phyloP scores from a whole-genome alignment of 345 rosid genomes.

The Lepidium sativum region DNA sequence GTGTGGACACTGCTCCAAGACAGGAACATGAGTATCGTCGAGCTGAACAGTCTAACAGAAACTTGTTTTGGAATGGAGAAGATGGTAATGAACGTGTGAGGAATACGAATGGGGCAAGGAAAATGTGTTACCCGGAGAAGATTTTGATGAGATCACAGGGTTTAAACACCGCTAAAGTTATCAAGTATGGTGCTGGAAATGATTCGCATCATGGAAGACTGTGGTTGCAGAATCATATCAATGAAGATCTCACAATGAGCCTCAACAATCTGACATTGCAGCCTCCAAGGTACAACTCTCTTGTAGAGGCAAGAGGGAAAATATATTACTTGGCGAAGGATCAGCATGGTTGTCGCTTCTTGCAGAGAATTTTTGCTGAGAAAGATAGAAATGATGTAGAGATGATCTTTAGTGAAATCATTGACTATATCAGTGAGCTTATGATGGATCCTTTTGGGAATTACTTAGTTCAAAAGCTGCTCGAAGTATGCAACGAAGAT shows the following conservation, averaged over 20 bases:
- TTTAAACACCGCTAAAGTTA: constrained; percentile 34
- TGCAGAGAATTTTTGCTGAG: constrained; percentile 62
- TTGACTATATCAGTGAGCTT: constrained; percentile 54
- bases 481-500: constrained; percentile 65
- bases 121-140: constrained; percentile 48
- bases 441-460: constrained; percentile 79
- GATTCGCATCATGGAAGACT: constrained; percentile 37
- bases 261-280: constrained; percentile 37
- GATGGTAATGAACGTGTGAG: constrained; percentile 29
- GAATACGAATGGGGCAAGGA: constrained; percentile 37
- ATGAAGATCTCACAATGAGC: constrained; percentile 28
- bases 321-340: constrained; percentile 63
- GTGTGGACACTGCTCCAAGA: constrained; percentile 19
- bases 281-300: constrained; percentile 37
- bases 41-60: constrained; percentile 43
- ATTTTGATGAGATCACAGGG: constrained; percentile 55
- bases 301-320: constrained; percentile 48
- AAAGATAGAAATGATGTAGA: constrained; percentile 47
- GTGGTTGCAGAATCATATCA: constrained; percentile 37
- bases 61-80: constrained; percentile 30
- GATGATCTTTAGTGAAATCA: constrained; percentile 56
- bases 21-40: constrained; percentile 41
- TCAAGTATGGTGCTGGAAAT: constrained; percentile 43
- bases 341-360: constrained; percentile 68
- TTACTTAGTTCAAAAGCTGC: constrained; percentile 67